Evolutionary conservation across 768 basidiomycete species (phyloP), one percentile per base, ranked within the genome.

Genomic region (Russula earlei): DNA sequence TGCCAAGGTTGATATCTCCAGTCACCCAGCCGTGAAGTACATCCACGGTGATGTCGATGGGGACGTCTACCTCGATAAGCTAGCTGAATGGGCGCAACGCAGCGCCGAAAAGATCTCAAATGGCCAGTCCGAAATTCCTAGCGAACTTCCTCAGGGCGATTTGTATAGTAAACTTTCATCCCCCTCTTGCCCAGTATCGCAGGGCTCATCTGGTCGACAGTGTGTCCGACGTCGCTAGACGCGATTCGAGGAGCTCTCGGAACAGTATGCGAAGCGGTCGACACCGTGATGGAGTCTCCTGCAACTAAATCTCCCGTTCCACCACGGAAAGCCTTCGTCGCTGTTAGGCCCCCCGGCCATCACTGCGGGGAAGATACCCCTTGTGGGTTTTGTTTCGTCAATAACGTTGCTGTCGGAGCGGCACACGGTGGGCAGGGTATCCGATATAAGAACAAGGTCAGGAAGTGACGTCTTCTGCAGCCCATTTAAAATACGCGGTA

Each of bases 381-480:
- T 0, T 85, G 82, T 10, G 95, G 95, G 0, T 98, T 97, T 67
- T 97, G 95, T 69, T 96, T 94, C 63, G 78, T 96, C 29, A 97
- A 97, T 62, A 99, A 98, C 64, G 87, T 96, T 0, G 84, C 85
- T 0, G 78, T 97, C 3, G 93, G 78, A 0, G 92, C 92, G 31
- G 91, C 91, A 14, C 91, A 97, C 66, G 94, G 92, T 92, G 63
- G 38, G 75, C 4, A 12, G 10, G 10, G 9, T 10, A 29, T 45
- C 38, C 24, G 19, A 29, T 37, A n/a, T n/a, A 47, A 5, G 2
- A 36, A 29, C 6, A 27, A 19, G 11, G 41, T 15, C 27, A 24
- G 51, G 48, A 34, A 47, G 17, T 51, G 22, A 49, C 15, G 14
- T n/a, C 27, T 37, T 22, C 10, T n/a, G 5, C 56, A 95, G 93